Conservation (phyloP, 2,329 filamentous ascomycete genomes). For the Zasmidium cellare region DNA sequence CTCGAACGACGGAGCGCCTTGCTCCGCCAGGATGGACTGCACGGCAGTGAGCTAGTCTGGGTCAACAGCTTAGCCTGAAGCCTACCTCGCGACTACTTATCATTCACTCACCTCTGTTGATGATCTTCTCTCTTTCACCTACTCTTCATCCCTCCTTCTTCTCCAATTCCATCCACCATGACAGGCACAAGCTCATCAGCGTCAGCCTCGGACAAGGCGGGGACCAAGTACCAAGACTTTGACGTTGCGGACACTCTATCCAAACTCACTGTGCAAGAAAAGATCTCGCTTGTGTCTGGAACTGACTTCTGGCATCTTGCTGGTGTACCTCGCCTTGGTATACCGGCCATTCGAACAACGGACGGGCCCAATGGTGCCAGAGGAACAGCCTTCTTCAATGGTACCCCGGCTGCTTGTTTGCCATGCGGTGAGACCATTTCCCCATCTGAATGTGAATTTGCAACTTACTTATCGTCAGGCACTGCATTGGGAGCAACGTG, state of each 20-base stretch:
- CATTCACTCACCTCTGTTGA: background rate
- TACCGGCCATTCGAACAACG: slow-evolving; percentile 65
- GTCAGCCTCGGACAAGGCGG: background rate
- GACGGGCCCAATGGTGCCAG: slow-evolving; percentile 71
- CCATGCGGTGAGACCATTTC: slow-evolving; percentile 62
- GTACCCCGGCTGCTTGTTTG: slow-evolving; percentile 67
- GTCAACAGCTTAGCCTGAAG: background rate
- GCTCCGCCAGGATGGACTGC: background rate
- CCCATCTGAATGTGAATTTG: background rate
- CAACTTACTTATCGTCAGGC: slow-evolving; percentile 12
- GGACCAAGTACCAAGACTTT: slow-evolving; percentile 23
- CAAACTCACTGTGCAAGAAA: slow-evolving; percentile 32
- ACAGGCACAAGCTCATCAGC: background rate
- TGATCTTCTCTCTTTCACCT: background rate
- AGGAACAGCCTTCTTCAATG: slow-evolving; percentile 68
- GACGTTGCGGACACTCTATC: slow-evolving; percentile 33
- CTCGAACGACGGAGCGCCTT: background rate
- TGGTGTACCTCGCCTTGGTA: slow-evolving; percentile 58
- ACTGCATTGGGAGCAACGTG: slow-evolving; percentile 78
- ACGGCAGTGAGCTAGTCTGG: background rate
- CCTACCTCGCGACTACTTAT: background rate
- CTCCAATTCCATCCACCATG: background rate
- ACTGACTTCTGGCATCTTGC: slow-evolving; percentile 71
- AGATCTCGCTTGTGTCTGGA: slow-evolving; percentile 34
- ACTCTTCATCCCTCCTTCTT: background rate